These are phyloP conservation scores for Xylariaceae sp. DNA, from an alignment of 2,329 filamentous ascomycete genomes.

Conservation along the genomic window DNA sequence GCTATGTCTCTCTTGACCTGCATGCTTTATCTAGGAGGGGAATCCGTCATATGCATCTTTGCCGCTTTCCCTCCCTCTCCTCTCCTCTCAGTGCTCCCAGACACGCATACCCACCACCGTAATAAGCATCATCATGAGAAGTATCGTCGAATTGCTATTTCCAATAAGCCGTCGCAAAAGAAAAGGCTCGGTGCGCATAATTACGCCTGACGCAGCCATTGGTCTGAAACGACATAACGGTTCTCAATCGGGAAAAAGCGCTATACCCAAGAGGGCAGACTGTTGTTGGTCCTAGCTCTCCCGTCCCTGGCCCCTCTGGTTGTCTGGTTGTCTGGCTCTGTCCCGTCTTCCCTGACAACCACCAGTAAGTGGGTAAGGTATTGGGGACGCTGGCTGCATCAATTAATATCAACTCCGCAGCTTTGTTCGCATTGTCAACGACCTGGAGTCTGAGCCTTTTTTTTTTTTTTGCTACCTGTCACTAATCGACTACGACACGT, in stretches of 20 bases:
- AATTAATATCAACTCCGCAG: not conserved
- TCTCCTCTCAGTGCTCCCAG: not conserved
- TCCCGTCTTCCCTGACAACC: constrained; percentile 36
- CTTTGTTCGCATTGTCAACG: not conserved
- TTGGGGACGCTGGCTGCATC: not conserved
- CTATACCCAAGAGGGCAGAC: constrained; percentile 38
- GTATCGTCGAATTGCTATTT: constrained; percentile 28
- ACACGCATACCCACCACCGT: not conserved
- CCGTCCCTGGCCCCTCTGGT: constrained; percentile 17
- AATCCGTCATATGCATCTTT: constrained; percentile 25
- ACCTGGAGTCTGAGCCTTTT: not conserved
- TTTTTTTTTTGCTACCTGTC: not conserved
- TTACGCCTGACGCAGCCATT: constrained; percentile 11
- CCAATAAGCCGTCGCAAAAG: constrained; percentile 31
- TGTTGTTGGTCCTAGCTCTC: constrained; percentile 43
- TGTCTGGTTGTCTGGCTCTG: not conserved
- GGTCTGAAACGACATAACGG: not conserved
- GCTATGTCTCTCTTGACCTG: constrained; percentile 14
- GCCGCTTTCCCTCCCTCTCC: constrained; percentile 7
- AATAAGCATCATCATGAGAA: constrained; percentile 33
- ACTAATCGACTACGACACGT: not conserved
- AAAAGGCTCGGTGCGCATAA: constrained; percentile 27
- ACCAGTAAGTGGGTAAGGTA: not conserved
- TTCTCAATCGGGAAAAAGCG: constrained; percentile 22
- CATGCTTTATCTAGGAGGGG: constrained; percentile 29